A percentile compares a stretch with the other conserved stretches of the same genome.
Evolutionary conservation across 176 grass and related monocot species (phyloP).

Genomic region (Eragrostis nindensis): DNA sequence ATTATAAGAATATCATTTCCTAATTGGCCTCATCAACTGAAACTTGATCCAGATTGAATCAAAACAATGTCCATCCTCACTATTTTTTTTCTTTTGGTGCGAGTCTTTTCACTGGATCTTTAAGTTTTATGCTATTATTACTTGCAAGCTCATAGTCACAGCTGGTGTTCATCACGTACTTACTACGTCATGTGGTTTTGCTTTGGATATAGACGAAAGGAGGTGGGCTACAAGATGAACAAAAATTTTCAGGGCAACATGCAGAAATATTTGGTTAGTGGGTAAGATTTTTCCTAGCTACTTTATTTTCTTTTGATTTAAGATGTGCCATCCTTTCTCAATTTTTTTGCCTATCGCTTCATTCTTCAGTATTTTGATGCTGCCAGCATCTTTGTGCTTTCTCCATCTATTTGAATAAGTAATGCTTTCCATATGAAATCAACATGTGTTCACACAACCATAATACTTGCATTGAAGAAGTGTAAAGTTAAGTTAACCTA

Average conservation of each 20-base stretch:
- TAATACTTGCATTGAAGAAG: neutral
- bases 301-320: neutral
- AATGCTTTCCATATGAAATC: neutral
- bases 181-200: constrained; percentile 19
- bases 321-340: constrained; percentile 1
- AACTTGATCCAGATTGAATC: neutral
- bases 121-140: neutral
- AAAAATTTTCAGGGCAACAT: constrained; percentile 83
- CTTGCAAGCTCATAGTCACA: neutral
- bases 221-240: constrained; percentile 88
- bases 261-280: constrained; percentile 80
- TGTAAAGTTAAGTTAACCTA: neutral
- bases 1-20: neutral
- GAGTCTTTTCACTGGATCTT: neutral
- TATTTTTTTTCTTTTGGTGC: neutral
- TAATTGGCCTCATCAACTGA: neutral
- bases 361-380: neutral
- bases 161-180: neutral
- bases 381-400: neutral
- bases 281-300: constrained; percentile 48
- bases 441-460: neutral
- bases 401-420: neutral
- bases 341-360: neutral
- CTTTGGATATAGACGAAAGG: constrained; percentile 64
- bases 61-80: neutral